Evolutionary conservation across 2,329 filamentous ascomycete species (phyloP).

Genomic region (Colletotrichum incanum): DNA sequence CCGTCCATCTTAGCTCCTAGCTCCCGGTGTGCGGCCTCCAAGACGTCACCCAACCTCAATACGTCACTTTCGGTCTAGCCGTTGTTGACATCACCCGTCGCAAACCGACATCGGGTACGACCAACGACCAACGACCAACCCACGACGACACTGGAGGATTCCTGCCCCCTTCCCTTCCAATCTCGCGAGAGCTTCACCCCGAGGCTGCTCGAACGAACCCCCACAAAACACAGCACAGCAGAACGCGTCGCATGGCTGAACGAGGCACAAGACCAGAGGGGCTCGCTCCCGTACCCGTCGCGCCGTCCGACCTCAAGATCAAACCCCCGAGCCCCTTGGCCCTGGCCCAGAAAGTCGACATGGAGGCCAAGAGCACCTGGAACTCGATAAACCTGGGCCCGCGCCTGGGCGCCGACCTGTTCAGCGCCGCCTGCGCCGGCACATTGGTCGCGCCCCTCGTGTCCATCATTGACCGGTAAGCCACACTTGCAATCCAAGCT

Average conservation of each 20-base stretch:
- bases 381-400: conserved; percentile 82
- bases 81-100: conserved; percentile 23
- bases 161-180: background rate
- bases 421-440: conserved; percentile 80
- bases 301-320: conserved; percentile 39
- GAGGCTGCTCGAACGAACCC: conserved; percentile 2
- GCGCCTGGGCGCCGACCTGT: conserved; percentile 77
- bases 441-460: conserved; percentile 87
- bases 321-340: conserved; percentile 53
- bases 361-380: conserved; percentile 64
- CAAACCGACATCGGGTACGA: conserved; percentile 24
- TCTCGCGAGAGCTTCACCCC: conserved; percentile 3
- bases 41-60: conserved; percentile 36
- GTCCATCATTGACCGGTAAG: conserved; percentile 87
- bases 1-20: conserved; percentile 17
- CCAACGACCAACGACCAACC: background rate
- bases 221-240: background rate
- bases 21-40: conserved; percentile 16
- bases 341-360: conserved; percentile 47
- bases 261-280: conserved; percentile 36
- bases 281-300: conserved; percentile 34
- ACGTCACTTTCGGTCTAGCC: conserved; percentile 28
- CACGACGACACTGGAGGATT: background rate
- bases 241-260: conserved; percentile 34
- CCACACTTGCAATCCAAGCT: background rate